A percentile compares a stretch with the other conserved stretches of the same genome.
phyloP scores from a whole-genome alignment of 192 early-diverging fungal species.

The Mortierella claussenii region DNA sequence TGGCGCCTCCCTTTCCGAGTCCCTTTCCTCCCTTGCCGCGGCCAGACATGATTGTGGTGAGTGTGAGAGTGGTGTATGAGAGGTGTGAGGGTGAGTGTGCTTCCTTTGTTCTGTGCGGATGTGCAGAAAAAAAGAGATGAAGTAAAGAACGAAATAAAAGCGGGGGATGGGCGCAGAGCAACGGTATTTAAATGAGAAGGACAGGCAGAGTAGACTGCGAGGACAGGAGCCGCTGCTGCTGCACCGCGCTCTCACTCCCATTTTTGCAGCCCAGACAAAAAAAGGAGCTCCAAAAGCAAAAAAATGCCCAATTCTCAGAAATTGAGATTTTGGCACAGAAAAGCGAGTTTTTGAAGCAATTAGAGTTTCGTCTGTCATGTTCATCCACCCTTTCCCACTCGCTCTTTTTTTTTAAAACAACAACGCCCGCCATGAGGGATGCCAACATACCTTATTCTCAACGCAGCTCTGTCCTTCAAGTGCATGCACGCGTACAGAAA shows the following conservation, averaged over 20 bases:
- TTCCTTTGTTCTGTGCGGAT: too few relatives aligned
- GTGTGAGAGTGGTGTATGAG: slow-evolving; percentile 4
- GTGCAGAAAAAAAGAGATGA: slow-evolving; percentile 1
- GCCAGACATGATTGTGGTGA: slow-evolving; percentile 82
- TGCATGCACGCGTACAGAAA: too few relatives aligned
- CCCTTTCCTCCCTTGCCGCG: slow-evolving; percentile 99
- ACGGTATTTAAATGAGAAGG: background rate
- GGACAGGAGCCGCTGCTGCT: too few relatives aligned
- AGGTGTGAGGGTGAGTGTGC: background rate
- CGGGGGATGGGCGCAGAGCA: background rate
- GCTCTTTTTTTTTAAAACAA: too few relatives aligned
- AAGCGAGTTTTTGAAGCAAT: too few relatives aligned
- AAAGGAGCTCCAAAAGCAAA: slow-evolving; percentile 1
- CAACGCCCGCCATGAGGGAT: too few relatives aligned
- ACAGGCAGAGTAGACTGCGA: background rate
- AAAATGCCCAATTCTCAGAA: background rate
- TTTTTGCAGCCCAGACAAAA: too few relatives aligned
- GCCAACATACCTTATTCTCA: too few relatives aligned
- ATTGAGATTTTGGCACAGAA: background rate
- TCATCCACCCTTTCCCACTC: too few relatives aligned
- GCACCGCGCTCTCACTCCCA: too few relatives aligned
- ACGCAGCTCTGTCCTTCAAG: too few relatives aligned
- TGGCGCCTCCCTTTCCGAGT: slow-evolving; percentile 99
- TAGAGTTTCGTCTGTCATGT: too few relatives aligned
- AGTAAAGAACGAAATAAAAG: background rate